These are phyloP conservation scores for Suillus brevipes DNA, from an alignment of 768 basidiomycete genomes.

Conservation along the genomic window DNA sequence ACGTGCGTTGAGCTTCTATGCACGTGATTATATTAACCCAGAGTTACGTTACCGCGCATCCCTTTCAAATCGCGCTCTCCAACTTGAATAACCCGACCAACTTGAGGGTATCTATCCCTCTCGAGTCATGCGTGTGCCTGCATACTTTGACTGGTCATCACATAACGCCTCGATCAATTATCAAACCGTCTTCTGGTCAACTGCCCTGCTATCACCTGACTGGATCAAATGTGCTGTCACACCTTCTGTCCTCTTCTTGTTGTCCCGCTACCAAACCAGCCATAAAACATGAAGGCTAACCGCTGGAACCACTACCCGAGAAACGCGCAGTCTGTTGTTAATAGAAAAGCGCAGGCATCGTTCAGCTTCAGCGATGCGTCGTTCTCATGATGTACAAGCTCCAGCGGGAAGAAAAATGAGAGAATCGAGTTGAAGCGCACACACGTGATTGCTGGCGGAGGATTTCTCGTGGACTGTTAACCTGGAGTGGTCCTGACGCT, in stretches of 20 bases:
- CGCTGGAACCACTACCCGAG: not conserved
- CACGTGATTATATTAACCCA: not conserved
- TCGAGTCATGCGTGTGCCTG: not conserved
- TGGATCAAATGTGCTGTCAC: not conserved
- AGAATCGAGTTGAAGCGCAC: not conserved
- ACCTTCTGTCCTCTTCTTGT: not conserved
- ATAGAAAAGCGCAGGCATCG: not conserved
- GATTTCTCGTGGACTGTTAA: too few relatives aligned
- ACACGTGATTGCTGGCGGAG: not conserved
- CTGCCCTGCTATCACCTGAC: not conserved
- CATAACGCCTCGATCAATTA: not conserved
- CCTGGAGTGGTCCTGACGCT: not conserved
- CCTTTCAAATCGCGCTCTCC: not conserved
- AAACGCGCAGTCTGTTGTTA: not conserved
- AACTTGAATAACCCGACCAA: too few relatives aligned
- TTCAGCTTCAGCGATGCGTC: not conserved
- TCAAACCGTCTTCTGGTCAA: not conserved
- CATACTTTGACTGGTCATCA: not conserved
- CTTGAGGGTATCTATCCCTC: too few relatives aligned
- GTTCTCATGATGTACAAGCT: not conserved
- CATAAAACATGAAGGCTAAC: not conserved
- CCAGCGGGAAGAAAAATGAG: not conserved
- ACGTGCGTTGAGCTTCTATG: constrained; percentile 32
- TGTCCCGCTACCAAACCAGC: not conserved
- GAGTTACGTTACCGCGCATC: too few relatives aligned